These are phyloP conservation scores for Gossypium ekmanianum DNA, from an alignment of 345 rosid genomes.

Conservation along the genomic window DNA sequence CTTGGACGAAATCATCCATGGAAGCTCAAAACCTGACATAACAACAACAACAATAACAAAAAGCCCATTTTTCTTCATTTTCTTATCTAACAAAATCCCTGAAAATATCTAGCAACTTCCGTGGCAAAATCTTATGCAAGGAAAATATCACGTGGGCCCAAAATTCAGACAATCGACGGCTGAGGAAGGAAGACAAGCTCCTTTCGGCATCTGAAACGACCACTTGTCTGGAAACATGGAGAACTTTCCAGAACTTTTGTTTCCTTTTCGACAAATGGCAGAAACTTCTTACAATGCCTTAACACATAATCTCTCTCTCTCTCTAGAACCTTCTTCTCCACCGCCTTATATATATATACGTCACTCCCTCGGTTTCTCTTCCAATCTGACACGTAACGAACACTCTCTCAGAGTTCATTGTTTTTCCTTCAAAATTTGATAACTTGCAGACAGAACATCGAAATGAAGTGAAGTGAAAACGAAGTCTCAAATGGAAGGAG, in stretches of 20 bases:
- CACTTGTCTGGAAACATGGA: neutral
- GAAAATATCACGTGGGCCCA: neutral
- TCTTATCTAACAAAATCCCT: neutral
- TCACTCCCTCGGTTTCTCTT: neutral
- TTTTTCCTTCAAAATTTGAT: neutral
- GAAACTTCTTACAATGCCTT: neutral
- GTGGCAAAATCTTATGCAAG: neutral
- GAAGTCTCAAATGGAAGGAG: conserved; percentile 25
- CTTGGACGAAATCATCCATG: neutral
- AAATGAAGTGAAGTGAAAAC: neutral
- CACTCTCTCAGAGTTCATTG: neutral
- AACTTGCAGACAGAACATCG: neutral
- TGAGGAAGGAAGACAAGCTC: neutral
- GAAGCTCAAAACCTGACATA: neutral
- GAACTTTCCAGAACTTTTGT: neutral
- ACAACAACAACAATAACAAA: too few species aligned
- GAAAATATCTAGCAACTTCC: neutral
- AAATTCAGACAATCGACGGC: neutral
- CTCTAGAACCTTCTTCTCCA: conserved; percentile 3
- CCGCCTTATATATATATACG: neutral
- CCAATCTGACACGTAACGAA: neutral
- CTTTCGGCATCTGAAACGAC: neutral
- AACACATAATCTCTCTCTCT: neutral
- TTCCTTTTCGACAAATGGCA: neutral
- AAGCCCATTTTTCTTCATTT: too few species aligned